Conservation (phyloP, 2,329 filamentous ascomycete genomes). For the Mariannaea sp. region DNA sequence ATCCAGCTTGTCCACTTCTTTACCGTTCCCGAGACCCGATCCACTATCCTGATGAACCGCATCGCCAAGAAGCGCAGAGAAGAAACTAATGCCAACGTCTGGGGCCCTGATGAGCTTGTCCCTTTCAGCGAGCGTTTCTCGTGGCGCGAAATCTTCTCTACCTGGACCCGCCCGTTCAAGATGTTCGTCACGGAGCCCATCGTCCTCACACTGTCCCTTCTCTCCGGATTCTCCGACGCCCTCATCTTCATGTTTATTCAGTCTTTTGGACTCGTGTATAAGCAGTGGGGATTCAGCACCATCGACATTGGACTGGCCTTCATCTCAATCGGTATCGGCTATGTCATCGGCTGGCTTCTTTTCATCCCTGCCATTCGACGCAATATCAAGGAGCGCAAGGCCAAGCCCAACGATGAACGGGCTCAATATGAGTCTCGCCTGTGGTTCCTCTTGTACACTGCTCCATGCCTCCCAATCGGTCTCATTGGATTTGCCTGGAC, state of each 20-base stretch:
- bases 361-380: conserved; percentile 63
- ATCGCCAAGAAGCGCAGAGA: conserved; percentile 77
- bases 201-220: conserved; percentile 69
- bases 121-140: conserved; percentile 64
- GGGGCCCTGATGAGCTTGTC: conserved; percentile 73
- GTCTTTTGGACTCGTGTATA: conserved; percentile 70
- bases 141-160: conserved; percentile 58
- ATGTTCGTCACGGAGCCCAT: conserved; percentile 79
- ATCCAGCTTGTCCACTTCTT: conserved; percentile 71
- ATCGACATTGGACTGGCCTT: conserved; percentile 64
- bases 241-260: conserved; percentile 81
- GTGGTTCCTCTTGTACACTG: conserved; percentile 66
- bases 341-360: conserved; percentile 63
- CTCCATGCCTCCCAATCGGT: conserved; percentile 66
- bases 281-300: conserved; percentile 67
- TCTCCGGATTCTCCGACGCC: conserved; percentile 74
- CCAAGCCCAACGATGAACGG: conserved; percentile 57
- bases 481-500: conserved; percentile 74
- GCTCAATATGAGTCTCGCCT: conserved; percentile 73
- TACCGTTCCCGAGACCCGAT: conserved; percentile 77
- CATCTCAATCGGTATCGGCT: conserved; percentile 69
- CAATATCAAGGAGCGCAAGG: conserved; percentile 56
- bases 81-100: conserved; percentile 63
- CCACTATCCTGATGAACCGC: conserved; percentile 76
- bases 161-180: conserved; percentile 69